Base-by-base conservation (phyloP, 2,329 filamentous ascomycete genomes). In the Fusarium scirpi region DNA sequence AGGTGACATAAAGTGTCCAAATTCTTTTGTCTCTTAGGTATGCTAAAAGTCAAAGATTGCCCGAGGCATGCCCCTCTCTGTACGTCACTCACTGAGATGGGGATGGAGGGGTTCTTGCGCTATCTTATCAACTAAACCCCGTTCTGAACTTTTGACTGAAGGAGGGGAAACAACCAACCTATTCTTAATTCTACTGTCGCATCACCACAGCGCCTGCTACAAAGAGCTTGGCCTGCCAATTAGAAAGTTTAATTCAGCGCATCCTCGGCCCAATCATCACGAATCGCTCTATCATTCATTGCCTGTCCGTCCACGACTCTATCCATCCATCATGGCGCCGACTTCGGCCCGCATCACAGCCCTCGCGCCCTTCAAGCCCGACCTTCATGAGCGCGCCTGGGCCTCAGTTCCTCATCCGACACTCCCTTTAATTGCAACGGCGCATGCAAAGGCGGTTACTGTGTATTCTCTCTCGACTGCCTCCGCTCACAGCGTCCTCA, bases 391-490 rank as follows among this genome's bases (percentile, higher is more conserved):
- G 72, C 93, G 96, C 74, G 91, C 94, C 75, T 99, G 96, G 96
- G 89, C 90, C 69, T 93, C 93, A 22, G 84, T 90, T 62, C 93
- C 94, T 3, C 96, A 99, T 78, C 94, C 95, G 4, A 91, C 90
- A 29, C 90, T 96, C 22, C 95, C 96, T 6, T 88, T 98, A 65
- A 85, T 98, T 75, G 96, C 95, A 61, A 98, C 95, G 20, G 91
- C 94, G 66, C 94, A 94, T 81, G 90, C 92, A 62, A 97, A 96
- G 78, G 91, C 91, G 40, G 93, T 96, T 60, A 94, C 94, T 67
- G 87, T 99, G 76, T 98, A 97, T 85, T 97, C 93, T 52, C 89
- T 98, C 52, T 88, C 88, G 38, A 92, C 91, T 58, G 93, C 97
- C 78, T 90, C 90, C 16, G 87, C 93, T 52, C 91, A 97, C 77